Percentiles rank a stretch among this genome's conserved stretches.
Evolutionary conservation across 495 filamentous ascomycete genomes (phyloP).

Genomic region (Lophiostoma macrostomum): DNA sequence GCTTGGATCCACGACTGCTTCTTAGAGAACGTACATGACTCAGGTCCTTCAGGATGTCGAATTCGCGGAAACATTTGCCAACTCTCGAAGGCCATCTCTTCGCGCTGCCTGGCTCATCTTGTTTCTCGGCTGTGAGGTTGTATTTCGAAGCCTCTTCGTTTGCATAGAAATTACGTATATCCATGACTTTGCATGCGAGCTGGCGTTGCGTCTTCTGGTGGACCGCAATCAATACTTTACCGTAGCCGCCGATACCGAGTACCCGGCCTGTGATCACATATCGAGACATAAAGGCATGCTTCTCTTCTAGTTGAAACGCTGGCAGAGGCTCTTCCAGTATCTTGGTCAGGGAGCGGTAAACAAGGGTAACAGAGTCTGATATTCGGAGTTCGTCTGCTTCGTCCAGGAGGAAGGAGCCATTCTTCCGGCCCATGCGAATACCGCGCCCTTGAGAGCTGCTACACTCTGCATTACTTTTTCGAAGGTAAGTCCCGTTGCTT

Average conservation of each 20-base stretch:
- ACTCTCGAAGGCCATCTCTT: conserved; percentile 25
- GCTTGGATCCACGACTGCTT: not conserved
- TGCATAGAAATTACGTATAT: conserved; percentile 21
- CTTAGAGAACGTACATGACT: conserved; percentile 38
- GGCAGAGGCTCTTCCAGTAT: conserved; percentile 3
- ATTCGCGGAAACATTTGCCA: conserved; percentile 33
- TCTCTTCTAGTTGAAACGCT: conserved; percentile 24
- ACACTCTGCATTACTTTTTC: conserved; percentile 11
- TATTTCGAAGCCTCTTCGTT: not conserved
- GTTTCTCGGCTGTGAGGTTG: not conserved
- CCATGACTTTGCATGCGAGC: conserved; percentile 45
- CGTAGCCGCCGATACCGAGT: conserved; percentile 41
- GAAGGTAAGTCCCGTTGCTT: conserved; percentile 38
- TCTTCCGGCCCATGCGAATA: conserved; percentile 14
- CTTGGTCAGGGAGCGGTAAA: conserved; percentile 8
- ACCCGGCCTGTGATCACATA: conserved; percentile 37
- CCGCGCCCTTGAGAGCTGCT: conserved; percentile 12
- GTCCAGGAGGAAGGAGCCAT: conserved; percentile 37
- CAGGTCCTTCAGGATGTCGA: conserved; percentile 42
- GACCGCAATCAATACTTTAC: conserved; percentile 38
- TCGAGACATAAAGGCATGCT: conserved; percentile 32
- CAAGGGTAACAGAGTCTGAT: conserved; percentile 11
- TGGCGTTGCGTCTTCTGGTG: conserved; percentile 37
- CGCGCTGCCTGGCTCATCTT: not conserved
- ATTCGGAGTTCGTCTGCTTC: conserved; percentile 39